Evolutionary conservation across 2,329 filamentous ascomycete species (phyloP).

Genomic region (Allantophomopsis cytisporea): DNA sequence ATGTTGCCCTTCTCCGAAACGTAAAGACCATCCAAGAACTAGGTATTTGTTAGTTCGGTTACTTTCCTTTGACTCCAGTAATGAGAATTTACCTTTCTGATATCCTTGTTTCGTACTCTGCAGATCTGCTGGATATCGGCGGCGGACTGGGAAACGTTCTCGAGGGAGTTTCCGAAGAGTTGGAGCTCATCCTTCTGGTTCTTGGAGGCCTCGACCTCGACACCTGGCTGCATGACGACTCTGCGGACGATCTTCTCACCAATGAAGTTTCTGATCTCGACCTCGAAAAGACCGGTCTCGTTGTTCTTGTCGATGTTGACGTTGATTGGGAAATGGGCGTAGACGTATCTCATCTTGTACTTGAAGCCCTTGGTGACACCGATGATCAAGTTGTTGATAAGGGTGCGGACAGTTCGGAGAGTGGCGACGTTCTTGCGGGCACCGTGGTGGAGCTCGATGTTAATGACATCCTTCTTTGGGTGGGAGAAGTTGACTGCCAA

Average conservation of each 20-base stretch:
- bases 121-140: conserved; percentile 99
- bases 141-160: conserved; percentile 93
- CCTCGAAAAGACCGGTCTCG: conserved; percentile 77
- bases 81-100: conserved; percentile 69
- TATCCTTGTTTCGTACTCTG: conserved; percentile 99
- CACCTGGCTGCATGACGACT: conserved; percentile 78
- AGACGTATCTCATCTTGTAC: conserved; percentile 99
- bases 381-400: conserved; percentile 98
- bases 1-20: conserved; percentile 98
- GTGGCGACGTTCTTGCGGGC: conserved; percentile 95
- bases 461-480: conserved; percentile 71
- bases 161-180: conserved; percentile 85
- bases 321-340: conserved; percentile 99
- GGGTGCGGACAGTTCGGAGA: conserved; percentile 91
- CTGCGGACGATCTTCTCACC: conserved; percentile 98
- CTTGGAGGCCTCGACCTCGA: conserved; percentile 81
- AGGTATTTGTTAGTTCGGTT: conserved; percentile 4
- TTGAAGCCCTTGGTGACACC: conserved; percentile 99
- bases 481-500: conserved; percentile 86
- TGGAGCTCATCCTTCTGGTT: conserved; percentile 96
- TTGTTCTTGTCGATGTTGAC: conserved; percentile 96
- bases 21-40: conserved; percentile 99
- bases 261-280: conserved; percentile 99
- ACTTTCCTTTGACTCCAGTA: not conserved
- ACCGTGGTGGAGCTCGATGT: conserved; percentile 98